phyloP scores from a whole-genome alignment of 108 stramenopile genomes.

The Cyclostephanos invisitatus region DNA sequence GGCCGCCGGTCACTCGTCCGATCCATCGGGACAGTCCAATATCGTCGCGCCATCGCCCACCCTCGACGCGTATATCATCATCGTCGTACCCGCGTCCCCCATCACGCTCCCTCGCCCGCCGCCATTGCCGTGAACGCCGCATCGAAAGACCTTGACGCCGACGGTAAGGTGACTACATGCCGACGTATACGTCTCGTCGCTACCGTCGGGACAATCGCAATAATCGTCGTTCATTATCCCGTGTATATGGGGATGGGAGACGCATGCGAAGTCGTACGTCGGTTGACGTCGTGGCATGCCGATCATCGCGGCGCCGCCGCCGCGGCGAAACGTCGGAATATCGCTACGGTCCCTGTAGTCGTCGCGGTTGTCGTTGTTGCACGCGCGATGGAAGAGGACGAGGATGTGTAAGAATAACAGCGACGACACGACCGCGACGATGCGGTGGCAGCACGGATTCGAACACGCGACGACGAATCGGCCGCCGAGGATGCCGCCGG shows the following conservation, averaged over 20 bases:
- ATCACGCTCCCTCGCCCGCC: neutral
- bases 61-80: conserved; percentile 56
- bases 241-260: neutral
- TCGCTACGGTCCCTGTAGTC: no score
- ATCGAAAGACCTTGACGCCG: conserved; percentile 50
- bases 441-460: no score
- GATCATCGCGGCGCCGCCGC: no score
- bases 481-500: no score
- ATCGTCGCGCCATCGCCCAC: conserved; percentile 57
- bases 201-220: conserved; percentile 79
- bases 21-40: conserved; percentile 66
- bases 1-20: no score
- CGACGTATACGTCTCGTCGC: conserved; percentile 67
- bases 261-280: conserved; percentile 25
- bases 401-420: no score
- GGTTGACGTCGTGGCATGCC: no score
- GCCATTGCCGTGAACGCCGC: conserved; percentile 16
- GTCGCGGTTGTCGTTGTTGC: no score
- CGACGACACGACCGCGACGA: no score
- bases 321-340: no score
- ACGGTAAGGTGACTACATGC: conserved; percentile 67
- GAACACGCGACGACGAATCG: no score
- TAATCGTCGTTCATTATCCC: conserved; percentile 75
- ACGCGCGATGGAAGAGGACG: no score
- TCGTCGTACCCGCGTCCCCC: conserved; percentile 9